Conservation (phyloP, 768 basidiomycete species). For the Tylopilus sp. region DNA sequence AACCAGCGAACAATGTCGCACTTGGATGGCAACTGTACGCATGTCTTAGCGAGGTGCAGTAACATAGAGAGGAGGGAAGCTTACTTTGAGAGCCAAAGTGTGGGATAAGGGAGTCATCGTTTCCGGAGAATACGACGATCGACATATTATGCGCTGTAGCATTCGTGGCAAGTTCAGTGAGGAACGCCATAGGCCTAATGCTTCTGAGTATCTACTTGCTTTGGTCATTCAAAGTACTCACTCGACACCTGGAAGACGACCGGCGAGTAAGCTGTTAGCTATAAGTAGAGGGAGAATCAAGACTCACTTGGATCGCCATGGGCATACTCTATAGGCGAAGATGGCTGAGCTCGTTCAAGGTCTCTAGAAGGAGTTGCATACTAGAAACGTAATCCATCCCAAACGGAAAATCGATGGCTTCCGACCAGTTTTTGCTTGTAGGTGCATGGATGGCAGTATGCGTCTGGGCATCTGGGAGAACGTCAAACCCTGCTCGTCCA, state of each 20-base stretch:
- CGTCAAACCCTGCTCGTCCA: too few relatives aligned
- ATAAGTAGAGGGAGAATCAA: not conserved
- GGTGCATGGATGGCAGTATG: too few relatives aligned
- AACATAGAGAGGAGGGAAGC: not conserved
- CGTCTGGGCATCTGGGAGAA: too few relatives aligned
- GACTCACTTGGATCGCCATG: slow-evolving; percentile 32
- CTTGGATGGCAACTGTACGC: not conserved
- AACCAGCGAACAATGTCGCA: not conserved
- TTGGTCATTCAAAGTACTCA: too few relatives aligned
- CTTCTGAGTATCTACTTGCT: not conserved
- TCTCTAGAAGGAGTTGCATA: slow-evolving; percentile 6
- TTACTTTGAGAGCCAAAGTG: not conserved
- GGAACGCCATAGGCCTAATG: not conserved
- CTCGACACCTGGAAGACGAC: slow-evolving; percentile 22
- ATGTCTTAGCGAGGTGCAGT: too few relatives aligned
- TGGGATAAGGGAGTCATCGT: not conserved
- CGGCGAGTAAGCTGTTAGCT: too few relatives aligned
- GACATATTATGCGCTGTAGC: not conserved
- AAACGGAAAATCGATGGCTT: too few relatives aligned
- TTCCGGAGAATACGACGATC: not conserved
- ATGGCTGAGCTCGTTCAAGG: not conserved
- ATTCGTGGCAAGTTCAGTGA: not conserved
- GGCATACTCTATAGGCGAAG: slow-evolving; percentile 4
- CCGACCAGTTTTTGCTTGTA: too few relatives aligned
- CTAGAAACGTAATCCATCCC: too few relatives aligned